These are phyloP conservation scores for Yarrowia sp. DNA, from an alignment of 805 yeast species.

Conservation along the genomic window DNA sequence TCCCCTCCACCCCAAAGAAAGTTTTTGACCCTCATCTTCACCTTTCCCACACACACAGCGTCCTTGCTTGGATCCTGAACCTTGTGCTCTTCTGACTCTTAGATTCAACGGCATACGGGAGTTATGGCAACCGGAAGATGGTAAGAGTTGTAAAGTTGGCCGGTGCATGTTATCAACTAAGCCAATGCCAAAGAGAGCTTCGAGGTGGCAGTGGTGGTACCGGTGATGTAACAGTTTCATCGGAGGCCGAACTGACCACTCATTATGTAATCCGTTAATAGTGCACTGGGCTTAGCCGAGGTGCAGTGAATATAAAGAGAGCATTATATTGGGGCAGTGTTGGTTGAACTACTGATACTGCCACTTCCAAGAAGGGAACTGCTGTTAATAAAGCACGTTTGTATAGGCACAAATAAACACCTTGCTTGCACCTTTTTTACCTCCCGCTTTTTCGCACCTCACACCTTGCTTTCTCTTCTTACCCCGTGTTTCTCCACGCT, in stretches of 20 bases:
- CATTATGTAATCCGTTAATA: too few relatives aligned
- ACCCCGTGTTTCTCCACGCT: slow-evolving; percentile 3
- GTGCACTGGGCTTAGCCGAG: not conserved
- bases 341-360: too few relatives aligned
- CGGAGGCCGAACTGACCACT: too few relatives aligned
- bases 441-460: too few relatives aligned
- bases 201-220: too few relatives aligned
- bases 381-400: too few relatives aligned
- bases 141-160: not conserved
- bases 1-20: slow-evolving; percentile 14
- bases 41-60: not conserved
- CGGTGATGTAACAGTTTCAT: too few relatives aligned
- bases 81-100: slow-evolving; percentile 13
- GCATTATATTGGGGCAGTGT: too few relatives aligned
- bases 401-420: not conserved
- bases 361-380: too few relatives aligned
- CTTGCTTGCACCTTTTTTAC: not conserved
- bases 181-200: too few relatives aligned
- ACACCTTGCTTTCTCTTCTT: too few relatives aligned
- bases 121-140: not conserved
- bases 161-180: not conserved
- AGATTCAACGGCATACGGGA: slow-evolving; percentile 32
- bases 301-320: not conserved
- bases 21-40: slow-evolving; percentile 24
- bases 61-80: slow-evolving; percentile 23